Base-by-base conservation (phyloP, 2,329 filamentous ascomycete genomes). In the Fonsecaea multimorphosa region DNA sequence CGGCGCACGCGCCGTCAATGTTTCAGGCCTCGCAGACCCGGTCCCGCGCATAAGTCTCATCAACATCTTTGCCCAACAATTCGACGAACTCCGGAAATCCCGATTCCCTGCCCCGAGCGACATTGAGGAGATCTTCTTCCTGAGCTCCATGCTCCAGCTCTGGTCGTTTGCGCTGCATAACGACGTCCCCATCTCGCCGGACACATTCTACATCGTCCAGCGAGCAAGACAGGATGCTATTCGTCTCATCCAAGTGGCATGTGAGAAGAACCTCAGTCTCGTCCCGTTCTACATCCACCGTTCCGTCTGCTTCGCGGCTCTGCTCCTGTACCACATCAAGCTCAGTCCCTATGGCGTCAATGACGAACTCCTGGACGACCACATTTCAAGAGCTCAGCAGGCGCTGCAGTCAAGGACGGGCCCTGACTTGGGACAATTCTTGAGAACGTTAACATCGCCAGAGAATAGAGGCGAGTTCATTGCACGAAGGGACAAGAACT, bases 141-240 rank as follows among this genome's bases (percentile, higher is more conserved):
- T 67, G 19, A 58, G 46, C 53, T 67, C 65, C 31, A 65, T 34
- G 44, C 57, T 67, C 8, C 65, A 65, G 29, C 40, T 67, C 8
- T 65, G 61, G 61, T 67, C 65, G 7, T 67, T 65, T 32, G 58
- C 58, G 0, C n/a, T 67, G 14, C 65, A 61, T 36, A 54, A 65
- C 31, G 65, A 67, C 61, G 46, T 65, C 12, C 65, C 65, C 14
- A 19, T 58, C n/a, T 44, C 62, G 1, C 34, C 61, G 3, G 49
- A 65, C n/a, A 53, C 34, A 2, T 31, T 65, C n/a, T 52, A 61
- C 12, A 58, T 65, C 22, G 27, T 54, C 40, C 53, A 52, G 31
- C 49, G 54, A 44, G 65, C 65, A 4, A 19, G 55, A n/a, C 32
- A 61, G 19, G 62, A 64, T 19, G 65, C 65, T 3, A 49, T 65